Evolutionary conservation across 1,284 basidiomycete genomes (phyloP), one percentile per base, ranked within the genome.

Genomic region (Paramarasmius palmivorus): DNA sequence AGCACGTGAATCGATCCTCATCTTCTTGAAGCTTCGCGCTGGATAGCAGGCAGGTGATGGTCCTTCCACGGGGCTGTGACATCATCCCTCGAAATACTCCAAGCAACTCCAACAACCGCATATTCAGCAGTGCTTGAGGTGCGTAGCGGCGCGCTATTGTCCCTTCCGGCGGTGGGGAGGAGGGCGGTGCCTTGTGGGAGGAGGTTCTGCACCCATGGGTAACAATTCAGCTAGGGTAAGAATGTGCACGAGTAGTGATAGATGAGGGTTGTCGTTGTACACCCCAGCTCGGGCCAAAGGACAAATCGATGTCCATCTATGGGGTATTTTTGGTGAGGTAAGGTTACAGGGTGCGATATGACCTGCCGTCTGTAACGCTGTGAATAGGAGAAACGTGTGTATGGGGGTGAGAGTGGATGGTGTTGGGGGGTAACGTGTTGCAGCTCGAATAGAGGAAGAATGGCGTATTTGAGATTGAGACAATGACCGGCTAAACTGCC

Each of bases 21-120:
- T 71, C 70, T 93, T 93, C 75, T 95, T 95, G 64, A 88, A 0
- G 92, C 92, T 62, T 94, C 92, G 60, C 92, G 68, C 65, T 95
- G 93, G 5, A 95, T 75, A 2, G 86, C 83, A 1, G 83, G 79
- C 0, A 84, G 80, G 22, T 6, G 22, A 37, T 20, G 34, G 3
- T 2, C 7, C 6, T 51, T 22, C 0, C 84, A 84, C 0, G 93
- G 93, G 40, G 85, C 82, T 34, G 83, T 84, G 32, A 89, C 82
- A 57, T n/a, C 84, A 88, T 32, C 88, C 85, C 68, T 93, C 90
- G 50, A 92, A 86, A 59, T 81, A 85, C 51, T 90, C 86, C 52
- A 84, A 81, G 91, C 88, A 8, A 17, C 25, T 46, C n/a, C 29
- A n/a, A 14, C 76, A 2, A 72, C 61, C 81, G 84, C 91, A 15